Evolutionary conservation across 1,284 basidiomycete species (phyloP).

Genomic region (Trametes polyzona): DNA sequence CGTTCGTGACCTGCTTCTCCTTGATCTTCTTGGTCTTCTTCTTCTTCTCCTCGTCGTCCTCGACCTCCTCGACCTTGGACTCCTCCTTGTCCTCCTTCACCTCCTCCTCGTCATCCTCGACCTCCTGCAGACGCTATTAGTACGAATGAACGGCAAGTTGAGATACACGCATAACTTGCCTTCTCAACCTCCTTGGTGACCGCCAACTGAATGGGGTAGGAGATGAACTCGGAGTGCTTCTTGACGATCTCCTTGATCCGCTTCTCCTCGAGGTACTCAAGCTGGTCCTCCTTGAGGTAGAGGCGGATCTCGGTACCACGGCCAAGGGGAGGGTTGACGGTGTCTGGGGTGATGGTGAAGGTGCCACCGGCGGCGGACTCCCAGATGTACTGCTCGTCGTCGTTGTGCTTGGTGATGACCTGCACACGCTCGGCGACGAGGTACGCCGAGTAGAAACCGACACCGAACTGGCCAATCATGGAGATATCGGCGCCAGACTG

Average conservation of each 20-base stretch:
- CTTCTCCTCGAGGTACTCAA: constrained; percentile 99
- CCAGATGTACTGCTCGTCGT: constrained; percentile 99
- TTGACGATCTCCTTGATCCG: constrained; percentile 99
- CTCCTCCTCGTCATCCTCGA: constrained; percentile 82
- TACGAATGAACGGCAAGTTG: not conserved
- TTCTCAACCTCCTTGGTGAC: constrained; percentile 99
- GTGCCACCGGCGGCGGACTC: constrained; percentile 99
- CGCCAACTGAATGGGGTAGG: constrained; percentile 98
- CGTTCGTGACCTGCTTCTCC: constrained; percentile 87
- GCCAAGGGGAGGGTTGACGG: constrained; percentile 86
- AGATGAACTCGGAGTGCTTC: constrained; percentile 99
- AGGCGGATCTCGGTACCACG: constrained; percentile 97
- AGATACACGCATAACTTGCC: constrained; percentile 47
- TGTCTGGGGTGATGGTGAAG: constrained; percentile 98
- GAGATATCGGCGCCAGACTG: constrained; percentile 97
- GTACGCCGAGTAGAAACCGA: constrained; percentile 99
- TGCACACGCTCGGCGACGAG: constrained; percentile 98
- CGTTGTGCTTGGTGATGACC: constrained; percentile 99
- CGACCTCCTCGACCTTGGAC: constrained; percentile 78
- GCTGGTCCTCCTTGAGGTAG: constrained; percentile 98
- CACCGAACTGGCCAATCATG: constrained; percentile 95
- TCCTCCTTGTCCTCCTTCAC: constrained; percentile 72
- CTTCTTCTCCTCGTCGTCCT: constrained; percentile 84
- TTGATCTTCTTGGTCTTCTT: constrained; percentile 99
- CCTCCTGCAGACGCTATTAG: constrained; percentile 59